Percentiles rank a stretch among this genome's conserved stretches.
These are phyloP conservation scores for Candida berthetii DNA, from an alignment of 805 yeast species.

Conservation along the genomic window DNA sequence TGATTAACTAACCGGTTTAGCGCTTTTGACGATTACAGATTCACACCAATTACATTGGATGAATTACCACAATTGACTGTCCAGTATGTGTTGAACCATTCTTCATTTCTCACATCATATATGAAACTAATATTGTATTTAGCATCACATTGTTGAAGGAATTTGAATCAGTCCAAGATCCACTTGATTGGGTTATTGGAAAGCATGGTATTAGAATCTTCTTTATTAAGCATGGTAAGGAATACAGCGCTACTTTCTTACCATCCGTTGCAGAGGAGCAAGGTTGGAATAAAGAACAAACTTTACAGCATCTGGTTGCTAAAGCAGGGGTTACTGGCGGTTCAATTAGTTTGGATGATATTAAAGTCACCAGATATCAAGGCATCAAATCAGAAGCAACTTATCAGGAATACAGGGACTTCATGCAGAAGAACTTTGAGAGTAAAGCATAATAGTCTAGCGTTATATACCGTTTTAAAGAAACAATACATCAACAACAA, in stretches of 20 bases:
- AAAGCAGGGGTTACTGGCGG: conserved; percentile 56
- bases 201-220: conserved; percentile 69
- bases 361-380: conserved; percentile 48
- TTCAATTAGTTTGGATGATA: conserved; percentile 25
- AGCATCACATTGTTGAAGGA: conserved; percentile 60
- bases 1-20: too few species aligned
- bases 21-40: conserved; percentile 77
- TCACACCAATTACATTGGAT: conserved; percentile 47
- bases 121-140: neutral
- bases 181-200: conserved; percentile 77
- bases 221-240: conserved; percentile 33
- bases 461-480: too few species aligned
- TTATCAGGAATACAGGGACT: conserved; percentile 31
- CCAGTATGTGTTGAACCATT: too few species aligned
- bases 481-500: too few species aligned
- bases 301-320: conserved; percentile 60
- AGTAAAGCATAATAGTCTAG: too few species aligned
- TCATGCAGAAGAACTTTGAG: conserved; percentile 1
- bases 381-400: conserved; percentile 41
- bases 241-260: conserved; percentile 71
- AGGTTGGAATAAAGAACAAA: conserved; percentile 69
- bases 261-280: conserved; percentile 91
- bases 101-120: too few species aligned
- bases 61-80: conserved; percentile 51
- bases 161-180: conserved; percentile 44